A percentile compares a stretch with the other conserved stretches of the same genome.
These are phyloP conservation scores for Pestalotiopsis sp. DNA, from an alignment of 2,329 filamentous ascomycete species.

Conservation along the genomic window DNA sequence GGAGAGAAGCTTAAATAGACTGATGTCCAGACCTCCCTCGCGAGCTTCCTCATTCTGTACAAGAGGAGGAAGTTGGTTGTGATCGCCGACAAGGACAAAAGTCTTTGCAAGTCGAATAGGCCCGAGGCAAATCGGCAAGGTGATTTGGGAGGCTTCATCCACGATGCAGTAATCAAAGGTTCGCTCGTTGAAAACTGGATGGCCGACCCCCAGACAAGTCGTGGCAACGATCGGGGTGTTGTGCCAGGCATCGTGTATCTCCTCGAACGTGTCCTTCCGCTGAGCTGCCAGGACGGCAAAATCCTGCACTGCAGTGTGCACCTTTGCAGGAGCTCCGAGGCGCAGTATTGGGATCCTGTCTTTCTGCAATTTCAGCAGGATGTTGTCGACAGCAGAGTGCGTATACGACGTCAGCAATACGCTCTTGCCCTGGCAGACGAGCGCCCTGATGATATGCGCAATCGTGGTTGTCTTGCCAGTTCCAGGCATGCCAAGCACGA, in stretches of 20 bases:
- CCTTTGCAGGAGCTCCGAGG: slow-evolving; percentile 81
- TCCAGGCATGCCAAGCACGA: slow-evolving; percentile 98
- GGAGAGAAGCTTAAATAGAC: slow-evolving; percentile 89
- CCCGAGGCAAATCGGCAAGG: slow-evolving; percentile 88
- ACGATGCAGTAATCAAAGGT: slow-evolving; percentile 98
- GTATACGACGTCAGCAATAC: slow-evolving; percentile 94
- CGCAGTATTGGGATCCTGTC: slow-evolving; percentile 79
- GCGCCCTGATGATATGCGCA: slow-evolving; percentile 89
- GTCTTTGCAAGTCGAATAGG: slow-evolving; percentile 90
- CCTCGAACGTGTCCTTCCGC: slow-evolving; percentile 75
- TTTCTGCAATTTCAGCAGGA: slow-evolving; percentile 83
- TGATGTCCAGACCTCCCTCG: slow-evolving; percentile 84
- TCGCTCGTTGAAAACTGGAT: slow-evolving; percentile 83
- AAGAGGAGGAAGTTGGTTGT: slow-evolving; percentile 91
- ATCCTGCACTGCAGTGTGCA: slow-evolving; percentile 82
- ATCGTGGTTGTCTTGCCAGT: slow-evolving; percentile 99
- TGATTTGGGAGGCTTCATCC: slow-evolving; percentile 97
- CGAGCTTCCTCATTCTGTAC: slow-evolving; percentile 90
- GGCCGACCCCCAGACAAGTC: slow-evolving; percentile 89
- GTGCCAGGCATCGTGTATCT: slow-evolving; percentile 82
- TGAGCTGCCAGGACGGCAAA: slow-evolving; percentile 80
- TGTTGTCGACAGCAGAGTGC: slow-evolving; percentile 97
- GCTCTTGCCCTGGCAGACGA: slow-evolving; percentile 87
- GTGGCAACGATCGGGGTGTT: slow-evolving; percentile 88
- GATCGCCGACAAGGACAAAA: slow-evolving; percentile 94